Conservation (phyloP, 1,284 basidiomycete species). For the Ceratobasidium sp. region DNA sequence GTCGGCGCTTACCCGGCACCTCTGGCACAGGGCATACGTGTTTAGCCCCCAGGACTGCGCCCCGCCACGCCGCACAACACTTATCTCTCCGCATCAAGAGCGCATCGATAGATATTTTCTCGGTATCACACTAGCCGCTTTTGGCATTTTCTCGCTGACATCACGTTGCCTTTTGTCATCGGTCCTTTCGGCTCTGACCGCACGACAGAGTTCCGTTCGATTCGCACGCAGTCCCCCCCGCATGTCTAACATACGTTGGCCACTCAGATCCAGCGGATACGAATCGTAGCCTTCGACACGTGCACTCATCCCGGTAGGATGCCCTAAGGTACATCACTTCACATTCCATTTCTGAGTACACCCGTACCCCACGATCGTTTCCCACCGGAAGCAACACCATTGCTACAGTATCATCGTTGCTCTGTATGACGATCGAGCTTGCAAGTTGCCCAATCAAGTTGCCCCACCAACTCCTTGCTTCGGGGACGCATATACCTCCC, state of each 20-base stretch:
- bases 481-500: conserved; percentile 10
- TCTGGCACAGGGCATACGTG: neutral
- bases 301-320: no score
- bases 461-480: conserved; percentile 6
- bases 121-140: neutral
- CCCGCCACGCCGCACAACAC: no score
- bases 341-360: neutral
- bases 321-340: neutral
- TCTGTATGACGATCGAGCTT: neutral
- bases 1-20: neutral
- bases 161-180: neutral
- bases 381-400: conserved; percentile 24
- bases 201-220: neutral
- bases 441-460: neutral
- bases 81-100: conserved; percentile 34
- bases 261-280: conserved; percentile 27
- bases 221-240: neutral
- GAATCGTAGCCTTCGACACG: conserved; percentile 11
- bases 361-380: conserved; percentile 19
- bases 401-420: neutral
- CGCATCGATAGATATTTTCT: no score
- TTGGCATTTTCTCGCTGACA: neutral
- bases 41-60: no score
- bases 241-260: neutral
- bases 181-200: conserved; percentile 14